These are phyloP conservation scores for Colletotrichum somersetense DNA, from an alignment of 2,329 filamentous ascomycete species.

Conservation along the genomic window DNA sequence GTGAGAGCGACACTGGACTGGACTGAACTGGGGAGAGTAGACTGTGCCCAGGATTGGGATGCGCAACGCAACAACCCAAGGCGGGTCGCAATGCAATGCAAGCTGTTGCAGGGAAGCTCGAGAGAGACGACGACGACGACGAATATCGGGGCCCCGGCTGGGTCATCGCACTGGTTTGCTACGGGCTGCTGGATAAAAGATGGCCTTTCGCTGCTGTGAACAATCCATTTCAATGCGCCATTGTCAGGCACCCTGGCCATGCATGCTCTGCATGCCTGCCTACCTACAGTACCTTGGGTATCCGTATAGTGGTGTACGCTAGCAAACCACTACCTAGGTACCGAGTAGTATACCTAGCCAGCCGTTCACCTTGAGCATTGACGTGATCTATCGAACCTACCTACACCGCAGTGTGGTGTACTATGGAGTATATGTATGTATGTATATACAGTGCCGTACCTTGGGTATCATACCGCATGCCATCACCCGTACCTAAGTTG, in stretches of 20 bases:
- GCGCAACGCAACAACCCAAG: background rate
- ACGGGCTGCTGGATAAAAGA: background rate
- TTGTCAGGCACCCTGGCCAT: background rate
- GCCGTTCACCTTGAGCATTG: background rate
- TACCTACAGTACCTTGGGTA: no score
- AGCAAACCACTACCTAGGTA: no score
- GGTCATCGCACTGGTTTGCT: background rate
- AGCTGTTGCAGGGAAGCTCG: constrained; percentile 6
- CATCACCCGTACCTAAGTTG: background rate
- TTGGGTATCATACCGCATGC: background rate
- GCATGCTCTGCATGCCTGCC: no score
- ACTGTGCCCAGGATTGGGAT: constrained; percentile 2
- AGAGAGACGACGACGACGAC: constrained; percentile 7
- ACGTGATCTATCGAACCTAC: background rate
- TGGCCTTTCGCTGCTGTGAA: constrained; percentile 22
- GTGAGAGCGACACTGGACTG: constrained; percentile 1
- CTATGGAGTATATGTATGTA: no score
- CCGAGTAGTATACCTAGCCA: background rate
- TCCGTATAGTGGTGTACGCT: no score
- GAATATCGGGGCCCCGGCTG: constrained; percentile 21
- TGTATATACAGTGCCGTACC: no score
- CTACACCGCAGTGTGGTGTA: background rate
- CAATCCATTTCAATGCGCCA: background rate
- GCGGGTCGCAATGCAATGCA: constrained; percentile 15
- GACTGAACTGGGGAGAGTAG: background rate